Conservation (phyloP, 805 yeast species). For the Cephaloascus albidus region DNA sequence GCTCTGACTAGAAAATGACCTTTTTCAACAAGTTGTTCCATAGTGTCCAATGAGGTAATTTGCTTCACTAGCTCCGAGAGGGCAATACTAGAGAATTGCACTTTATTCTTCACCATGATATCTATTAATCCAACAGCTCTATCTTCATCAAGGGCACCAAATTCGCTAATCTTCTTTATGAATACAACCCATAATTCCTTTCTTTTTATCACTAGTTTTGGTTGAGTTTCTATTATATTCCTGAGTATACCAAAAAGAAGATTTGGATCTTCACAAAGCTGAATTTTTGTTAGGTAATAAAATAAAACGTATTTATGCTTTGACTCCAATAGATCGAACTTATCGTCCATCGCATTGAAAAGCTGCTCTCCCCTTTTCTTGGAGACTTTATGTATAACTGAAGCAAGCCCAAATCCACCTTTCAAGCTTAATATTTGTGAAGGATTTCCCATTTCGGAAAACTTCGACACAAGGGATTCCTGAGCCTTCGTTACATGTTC, state of each 20-base stretch:
- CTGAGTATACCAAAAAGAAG: not conserved
- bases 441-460: not conserved
- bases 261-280: not conserved
- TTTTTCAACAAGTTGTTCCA: not conserved
- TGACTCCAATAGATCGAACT: not conserved
- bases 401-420: not conserved
- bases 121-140: slow-evolving; percentile 8
- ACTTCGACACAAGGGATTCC: not conserved
- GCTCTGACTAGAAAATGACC: too few species aligned
- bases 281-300: not conserved
- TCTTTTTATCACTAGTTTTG: not conserved
- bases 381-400: not conserved
- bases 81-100: slow-evolving; percentile 3
- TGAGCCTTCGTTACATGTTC: not conserved
- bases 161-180: slow-evolving; percentile 6
- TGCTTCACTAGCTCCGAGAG: slow-evolving; percentile 3
- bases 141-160: slow-evolving; percentile 7
- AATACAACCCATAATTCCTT: slow-evolving; percentile 11
- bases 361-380: not conserved
- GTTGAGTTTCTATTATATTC: too few species aligned
- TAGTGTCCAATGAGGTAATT: not conserved
- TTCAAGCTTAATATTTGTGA: not conserved
- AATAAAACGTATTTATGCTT: not conserved
- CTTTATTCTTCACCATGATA: slow-evolving; percentile 2
- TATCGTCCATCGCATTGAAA: not conserved